Evolutionary conservation across 1,139 yeast genomes (phyloP).

Genomic region (Insectozyma bohioensis): DNA sequence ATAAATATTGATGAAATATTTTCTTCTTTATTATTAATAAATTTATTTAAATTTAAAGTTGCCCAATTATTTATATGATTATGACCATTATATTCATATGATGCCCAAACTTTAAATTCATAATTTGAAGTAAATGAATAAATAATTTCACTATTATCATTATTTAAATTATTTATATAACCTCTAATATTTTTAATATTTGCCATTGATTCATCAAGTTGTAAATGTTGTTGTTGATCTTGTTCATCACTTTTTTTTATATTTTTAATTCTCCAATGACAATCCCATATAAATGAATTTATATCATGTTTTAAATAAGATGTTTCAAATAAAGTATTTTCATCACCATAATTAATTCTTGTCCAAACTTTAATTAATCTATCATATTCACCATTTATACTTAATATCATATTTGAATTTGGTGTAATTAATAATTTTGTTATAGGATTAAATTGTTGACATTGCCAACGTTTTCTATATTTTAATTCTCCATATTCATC

Average conservation of each 20-base stretch:
- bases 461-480: conserved; percentile 51
- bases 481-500: conserved; percentile 44
- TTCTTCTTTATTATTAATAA: conserved; percentile 18
- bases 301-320: conserved; percentile 64
- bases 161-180: conserved; percentile 29
- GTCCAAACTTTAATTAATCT: conserved; percentile 76
- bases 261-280: conserved; percentile 49
- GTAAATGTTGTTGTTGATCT: too few relatives aligned
- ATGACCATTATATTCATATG: conserved; percentile 60
- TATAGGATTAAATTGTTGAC: conserved; percentile 57
- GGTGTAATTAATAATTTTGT: conserved; percentile 56
- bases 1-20: conserved; percentile 43
- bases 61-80: conserved; percentile 64
- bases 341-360: conserved; percentile 67
- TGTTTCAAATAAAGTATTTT: conserved; percentile 68
- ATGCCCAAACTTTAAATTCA: conserved; percentile 69
- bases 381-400: conserved; percentile 60
- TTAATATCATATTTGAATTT: conserved; percentile 64
- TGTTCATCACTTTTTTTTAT: too few relatives aligned
- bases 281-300: conserved; percentile 47
- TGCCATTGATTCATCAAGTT: conserved; percentile 34
- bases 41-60: conserved; percentile 41
- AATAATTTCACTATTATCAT: conserved; percentile 42
- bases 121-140: conserved; percentile 62
- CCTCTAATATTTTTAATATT: conserved; percentile 39